Base-by-base conservation (phyloP, 805 yeast genomes). In the Ogataea methanolica region DNA sequence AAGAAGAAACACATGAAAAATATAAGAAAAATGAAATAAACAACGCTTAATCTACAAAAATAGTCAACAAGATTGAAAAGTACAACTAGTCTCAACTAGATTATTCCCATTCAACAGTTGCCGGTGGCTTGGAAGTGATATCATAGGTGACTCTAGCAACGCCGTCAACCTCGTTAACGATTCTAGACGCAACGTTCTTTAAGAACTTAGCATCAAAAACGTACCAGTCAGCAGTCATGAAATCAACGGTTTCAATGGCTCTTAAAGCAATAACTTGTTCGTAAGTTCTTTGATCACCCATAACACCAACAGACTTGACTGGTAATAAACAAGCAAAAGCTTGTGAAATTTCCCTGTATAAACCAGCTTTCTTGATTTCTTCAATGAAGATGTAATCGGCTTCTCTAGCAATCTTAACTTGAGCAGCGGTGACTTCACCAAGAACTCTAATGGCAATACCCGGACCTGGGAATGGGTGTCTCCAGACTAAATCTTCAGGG, bases 401-500 rank as follows among this genome's bases (percentile, higher is more conserved):
- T 68, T 89, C 92, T 73, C 98, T 86, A 40, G 98, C 99, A 66
- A 94, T 94, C 65, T 82, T 92, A 48, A 94, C 94, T 75, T 94
- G 99, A 56, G 76, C 82, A 58, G 82, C 86, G 50, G 97, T 88
- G 54, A 94, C 98, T 74, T 92, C 98, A 60, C 99, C 99, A 42
- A 94, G 76, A 47, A 94, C 95, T 73, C 99, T 85, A 69, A 94
- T 94, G 59, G 97, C 99, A 66, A 94, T 87, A 76, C 99, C 99
- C 68, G 99, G 99, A 68, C 99, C 99, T 62, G 99, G 99, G 96
- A 94, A 94, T 48, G 99, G 99, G 69, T 94, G 99, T 79, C 99
- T 88, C 98, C 98, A 92, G 58, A 94, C 98, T 60, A 94, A 79
- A 61, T 94, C 98, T 65, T 88, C 94, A 34, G 97, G 95, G 61